Conservation (phyloP, 345 rosid species). For the Sapria himalayana region DNA sequence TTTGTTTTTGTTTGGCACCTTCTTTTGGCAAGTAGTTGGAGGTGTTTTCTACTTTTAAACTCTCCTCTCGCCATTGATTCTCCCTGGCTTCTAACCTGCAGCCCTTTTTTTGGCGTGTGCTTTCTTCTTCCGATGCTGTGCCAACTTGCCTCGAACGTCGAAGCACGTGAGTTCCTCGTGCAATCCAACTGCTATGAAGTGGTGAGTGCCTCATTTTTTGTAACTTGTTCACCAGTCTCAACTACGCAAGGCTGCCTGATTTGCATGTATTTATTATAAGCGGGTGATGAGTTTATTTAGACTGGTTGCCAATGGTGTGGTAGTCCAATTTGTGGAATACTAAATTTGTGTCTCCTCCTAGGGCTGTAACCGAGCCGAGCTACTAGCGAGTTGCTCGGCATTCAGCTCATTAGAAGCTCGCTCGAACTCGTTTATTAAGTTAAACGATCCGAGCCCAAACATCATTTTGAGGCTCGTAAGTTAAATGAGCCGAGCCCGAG, state of each 20-base stretch:
- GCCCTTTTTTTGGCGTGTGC: slow-evolving; percentile 48
- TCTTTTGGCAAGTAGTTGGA: too few species aligned
- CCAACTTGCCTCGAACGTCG: slow-evolving; percentile 52
- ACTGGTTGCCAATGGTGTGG: slow-evolving; percentile 1
- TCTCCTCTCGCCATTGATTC: neutral
- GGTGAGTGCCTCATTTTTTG: slow-evolving; percentile 21
- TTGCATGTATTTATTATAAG: neutral
- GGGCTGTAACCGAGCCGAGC: too few species aligned
- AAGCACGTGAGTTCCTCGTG: slow-evolving; percentile 44
- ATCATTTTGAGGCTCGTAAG: too few species aligned
- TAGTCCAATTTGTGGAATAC: neutral
- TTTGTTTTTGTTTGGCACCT: too few species aligned
- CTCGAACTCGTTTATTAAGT: too few species aligned
- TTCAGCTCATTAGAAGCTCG: too few species aligned
- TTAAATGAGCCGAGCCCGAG: too few species aligned
- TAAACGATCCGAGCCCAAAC: too few species aligned
- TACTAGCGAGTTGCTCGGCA: too few species aligned
- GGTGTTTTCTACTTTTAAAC: slow-evolving; percentile 6
- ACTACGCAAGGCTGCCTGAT: neutral
- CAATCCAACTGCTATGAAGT: slow-evolving; percentile 37
- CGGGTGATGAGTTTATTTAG: slow-evolving; percentile 3
- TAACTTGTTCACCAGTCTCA: slow-evolving; percentile 3
- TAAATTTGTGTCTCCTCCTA: too few species aligned
- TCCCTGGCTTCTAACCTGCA: slow-evolving; percentile 8
- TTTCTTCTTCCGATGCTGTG: slow-evolving; percentile 83